Evolutionary conservation across 2,329 filamentous ascomycete species (phyloP).

Genomic region (Grosmannia serpens): DNA sequence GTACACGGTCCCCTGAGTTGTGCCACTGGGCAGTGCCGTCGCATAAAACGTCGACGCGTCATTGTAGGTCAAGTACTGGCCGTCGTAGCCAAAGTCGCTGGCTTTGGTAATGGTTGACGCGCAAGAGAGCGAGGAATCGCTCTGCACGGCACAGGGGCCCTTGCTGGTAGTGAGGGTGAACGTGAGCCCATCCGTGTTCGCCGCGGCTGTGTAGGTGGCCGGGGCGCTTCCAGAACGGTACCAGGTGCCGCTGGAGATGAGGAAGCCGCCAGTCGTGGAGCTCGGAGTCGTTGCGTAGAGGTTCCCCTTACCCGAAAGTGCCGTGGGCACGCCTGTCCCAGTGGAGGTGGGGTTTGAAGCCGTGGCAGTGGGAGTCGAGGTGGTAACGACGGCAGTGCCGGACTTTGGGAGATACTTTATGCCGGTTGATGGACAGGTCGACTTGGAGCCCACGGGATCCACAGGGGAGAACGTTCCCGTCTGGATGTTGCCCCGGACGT

Average conservation of each 20-base stretch:
- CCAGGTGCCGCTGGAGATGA: slow-evolving; percentile 17
- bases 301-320: slow-evolving; percentile 8
- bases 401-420: slow-evolving; percentile 19
- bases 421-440: slow-evolving; percentile 46
- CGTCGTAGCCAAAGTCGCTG: slow-evolving; percentile 16
- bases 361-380: neutral
- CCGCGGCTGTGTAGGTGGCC: slow-evolving; percentile 16
- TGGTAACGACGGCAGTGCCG: slow-evolving; percentile 1
- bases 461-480: slow-evolving; percentile 47
- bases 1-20: slow-evolving; percentile 14
- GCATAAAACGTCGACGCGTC: slow-evolving; percentile 14
- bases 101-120: slow-evolving; percentile 8
- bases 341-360: neutral
- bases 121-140: slow-evolving; percentile 11
- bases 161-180: slow-evolving; percentile 16
- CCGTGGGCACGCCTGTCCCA: neutral
- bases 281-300: slow-evolving; percentile 5
- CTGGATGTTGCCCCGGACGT: slow-evolving; percentile 26
- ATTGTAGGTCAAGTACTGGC: slow-evolving; percentile 15
- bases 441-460: slow-evolving; percentile 43
- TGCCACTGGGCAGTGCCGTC: slow-evolving; percentile 12
- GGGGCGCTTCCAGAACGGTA: slow-evolving; percentile 17
- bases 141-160: slow-evolving; percentile 11
- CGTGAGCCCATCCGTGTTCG: slow-evolving; percentile 10
- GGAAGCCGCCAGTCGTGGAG: slow-evolving; percentile 11